Base-by-base conservation (phyloP, 768 basidiomycete genomes). In the Mycena indigotica region DNA sequence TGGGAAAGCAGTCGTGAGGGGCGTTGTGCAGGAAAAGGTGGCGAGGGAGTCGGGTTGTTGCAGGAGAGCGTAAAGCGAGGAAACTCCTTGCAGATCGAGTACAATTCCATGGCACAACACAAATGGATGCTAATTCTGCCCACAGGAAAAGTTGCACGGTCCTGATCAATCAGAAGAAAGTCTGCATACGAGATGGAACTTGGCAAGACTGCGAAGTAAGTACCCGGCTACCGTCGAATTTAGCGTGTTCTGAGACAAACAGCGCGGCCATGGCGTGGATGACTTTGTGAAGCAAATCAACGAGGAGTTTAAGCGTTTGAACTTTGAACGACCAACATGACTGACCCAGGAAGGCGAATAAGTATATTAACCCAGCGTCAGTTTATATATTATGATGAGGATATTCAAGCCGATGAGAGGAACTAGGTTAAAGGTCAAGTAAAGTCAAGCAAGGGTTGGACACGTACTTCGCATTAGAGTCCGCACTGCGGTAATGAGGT, bases 401-500 rank as follows among this genome's bases (percentile, higher is more conserved):
- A 94, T 81, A 74, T 98, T 98, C 50, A 91, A 67, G 30, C 80
- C 86, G 69, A 98, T 98, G 41, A 98, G 78, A 32, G 95, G 95
- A 81, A 98, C 95, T 98, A 59, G 21, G 65, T 65, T 28, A 50
- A 49, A 55, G 30, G 40, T 44, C 52, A 56, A 53, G 48, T 28
- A 51, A 55, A 52, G 49, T 16, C n/a, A 21, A 23, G 23, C 50
- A 48, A 44, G 41, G 16, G 24, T 41, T 4, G 55, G 51, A 57
- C 32, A 86, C 95, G 79, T 71, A 99, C 96, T 94, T 73, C 96
- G 86, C 92, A 98, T 93, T 66, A 99, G 80, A 45, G 96, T 98
- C 75, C 96, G 82, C 58, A 98, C 94, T 32, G 96, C 96, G 65
- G 90, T 85, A 61, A 98, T 97, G 66, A 99, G 84, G 76, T 92